Evolutionary conservation across 2,329 filamentous ascomycete genomes (phyloP), one percentile per base, ranked within the genome.

Genomic region (Talaromyces sp.): DNA sequence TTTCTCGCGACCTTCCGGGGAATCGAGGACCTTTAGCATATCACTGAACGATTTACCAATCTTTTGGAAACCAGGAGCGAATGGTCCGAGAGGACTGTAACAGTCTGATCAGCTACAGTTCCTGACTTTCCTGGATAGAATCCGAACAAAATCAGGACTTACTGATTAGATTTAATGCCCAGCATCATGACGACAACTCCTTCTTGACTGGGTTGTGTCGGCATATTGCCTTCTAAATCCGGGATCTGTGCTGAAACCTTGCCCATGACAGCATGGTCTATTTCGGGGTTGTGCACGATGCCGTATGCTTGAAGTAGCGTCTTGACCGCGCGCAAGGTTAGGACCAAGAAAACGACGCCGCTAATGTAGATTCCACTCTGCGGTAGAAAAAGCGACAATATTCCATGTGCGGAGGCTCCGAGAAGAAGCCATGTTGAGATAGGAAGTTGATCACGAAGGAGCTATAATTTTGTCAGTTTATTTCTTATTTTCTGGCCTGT

Each of bases 1-100:
- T 54, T 80, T 73, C 4, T 78, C 73, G 3, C 75, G 71, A 3
- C 78, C 70, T 6, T 66, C 58, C 2, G 55, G 41, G 24, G 6
- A n/a, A 35, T 76, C 64, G 5, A 78, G 69, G 0, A 74, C 70
- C 0, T 58, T 54, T 29, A 73, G 65, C 75, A 84, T 79, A 9
- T 58, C 62, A 0, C 50, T 13, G 65, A 84, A 82, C 63, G 71
- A 71, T 0, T 66, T 63, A 51, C 68, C 72, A 0, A 81, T 65
- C 19, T 80, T 71, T 26, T 70, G 70, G 59, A 72, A 76, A 54
- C 78, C 77, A 0, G 83, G 82, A 2, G 75, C 71, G 21, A 84
- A 67, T 9, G 78, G 50, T 3, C 83, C 82, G 0, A 84, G 73
- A 0, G 83, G 82, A 4, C 61, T 63, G 24, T 17, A 11, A 17